Base-by-base conservation (phyloP, 2,329 filamentous ascomycete species). In the Penicillium fuscoglaucum region DNA sequence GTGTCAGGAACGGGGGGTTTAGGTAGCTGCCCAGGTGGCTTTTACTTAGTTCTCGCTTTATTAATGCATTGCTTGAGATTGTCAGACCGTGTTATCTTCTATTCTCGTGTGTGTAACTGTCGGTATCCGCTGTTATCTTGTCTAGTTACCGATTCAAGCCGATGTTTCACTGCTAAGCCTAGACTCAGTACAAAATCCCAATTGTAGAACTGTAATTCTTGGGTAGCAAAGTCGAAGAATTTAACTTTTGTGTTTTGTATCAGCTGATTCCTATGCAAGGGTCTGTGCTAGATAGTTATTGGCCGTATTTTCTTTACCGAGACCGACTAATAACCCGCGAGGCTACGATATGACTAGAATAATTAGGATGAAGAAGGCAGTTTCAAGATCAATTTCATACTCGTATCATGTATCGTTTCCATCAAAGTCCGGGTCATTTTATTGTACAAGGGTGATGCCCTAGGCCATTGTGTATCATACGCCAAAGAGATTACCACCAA, bases 1-100 rank as follows among this genome's bases (percentile, higher is more conserved):
- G 73, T 80, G 78, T 54, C 68, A 76, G 61, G 78, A 80, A 61
- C 71, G 78, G 29, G 76, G 77, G 6, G 76, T 77, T 47, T 77
- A 62, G 28, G 49, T 41, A 26, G 19, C 12, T 19, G 15, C 28
- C 1, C 0, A 31, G 10, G 29, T 31, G 29, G 10, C 13, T 35
- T 21, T 35, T 13, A 2, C 15, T 19, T 52, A 3, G 10, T 9
- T 45, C 21, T 26, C n/a, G 31, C 17, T 52, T 12, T 46, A 10
- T 17, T 44, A 9, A 8, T 41, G 6, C 13, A 46, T 52, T 35
- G 9, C 19, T 33, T 46, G 26, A 15, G 19, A 52, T 28, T 46
- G 24, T 15, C 8, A 24, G 7, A 7, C 19, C 2, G 4, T 33
- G 26, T 21, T 43, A 29, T 54, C 41, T n/a, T 39, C 10, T 6